phyloP scores from a whole-genome alignment of 2,329 filamentous ascomycete genomes.

The Aspergillus sp. region DNA sequence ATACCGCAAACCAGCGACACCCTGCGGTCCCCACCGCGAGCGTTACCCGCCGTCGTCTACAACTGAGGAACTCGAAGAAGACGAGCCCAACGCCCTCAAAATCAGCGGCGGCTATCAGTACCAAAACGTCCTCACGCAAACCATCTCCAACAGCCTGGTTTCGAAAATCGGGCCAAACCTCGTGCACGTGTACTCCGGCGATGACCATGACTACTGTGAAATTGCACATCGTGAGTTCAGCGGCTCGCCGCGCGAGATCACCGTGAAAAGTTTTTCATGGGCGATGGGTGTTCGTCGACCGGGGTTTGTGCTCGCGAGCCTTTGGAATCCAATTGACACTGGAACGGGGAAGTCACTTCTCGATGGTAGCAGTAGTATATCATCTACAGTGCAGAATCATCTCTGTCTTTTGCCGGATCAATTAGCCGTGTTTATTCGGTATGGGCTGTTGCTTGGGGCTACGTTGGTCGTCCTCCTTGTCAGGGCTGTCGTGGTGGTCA shows the following conservation, averaged over 20 bases:
- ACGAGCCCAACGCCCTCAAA: constrained; percentile 69
- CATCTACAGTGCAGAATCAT: constrained; percentile 69
- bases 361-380: constrained; percentile 7
- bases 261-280: constrained; percentile 91
- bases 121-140: constrained; percentile 78
- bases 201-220: constrained; percentile 98
- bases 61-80: constrained; percentile 49
- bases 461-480: constrained; percentile 43
- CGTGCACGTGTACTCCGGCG: constrained; percentile 80
- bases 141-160: constrained; percentile 67
- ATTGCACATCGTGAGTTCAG: constrained; percentile 66
- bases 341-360: constrained; percentile 24
- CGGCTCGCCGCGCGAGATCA: constrained; percentile 65
- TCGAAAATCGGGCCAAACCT: constrained; percentile 68
- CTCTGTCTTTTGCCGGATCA: constrained; percentile 88
- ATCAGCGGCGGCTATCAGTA: constrained; percentile 84
- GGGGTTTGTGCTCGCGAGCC: constrained; percentile 76
- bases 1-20: constrained; percentile 71
- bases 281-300: constrained; percentile 88
- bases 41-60: constrained; percentile 64
- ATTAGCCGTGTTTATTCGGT: constrained; percentile 72
- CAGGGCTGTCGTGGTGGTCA: constrained; percentile 32
- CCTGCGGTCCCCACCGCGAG: constrained; percentile 81
- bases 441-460: constrained; percentile 54
- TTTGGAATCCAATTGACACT: constrained; percentile 81